Evolutionary conservation across 352 stramenopile species (phyloP).

Genomic region (Pythium oligandrum): DNA sequence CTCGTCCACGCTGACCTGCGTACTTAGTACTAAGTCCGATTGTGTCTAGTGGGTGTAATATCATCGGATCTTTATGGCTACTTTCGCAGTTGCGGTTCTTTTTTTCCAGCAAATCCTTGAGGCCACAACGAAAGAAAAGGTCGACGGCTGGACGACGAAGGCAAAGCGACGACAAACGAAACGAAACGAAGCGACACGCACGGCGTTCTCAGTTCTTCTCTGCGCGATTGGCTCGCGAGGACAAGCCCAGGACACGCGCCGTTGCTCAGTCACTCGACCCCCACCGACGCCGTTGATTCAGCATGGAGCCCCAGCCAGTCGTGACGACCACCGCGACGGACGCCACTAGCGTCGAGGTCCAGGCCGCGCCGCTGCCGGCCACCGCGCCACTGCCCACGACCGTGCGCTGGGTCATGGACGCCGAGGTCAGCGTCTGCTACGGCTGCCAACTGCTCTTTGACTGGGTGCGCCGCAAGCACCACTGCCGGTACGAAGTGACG

Average conservation of each 20-base stretch:
- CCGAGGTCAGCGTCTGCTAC: conserved; percentile 72
- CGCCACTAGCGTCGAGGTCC: neutral
- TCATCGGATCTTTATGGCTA: too few species aligned
- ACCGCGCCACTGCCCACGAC: conserved; percentile 36
- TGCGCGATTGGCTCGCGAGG: neutral
- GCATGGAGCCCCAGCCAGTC: neutral
- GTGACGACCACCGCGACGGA: conserved; percentile 7
- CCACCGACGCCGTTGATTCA: neutral
- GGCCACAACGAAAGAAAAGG: too few species aligned
- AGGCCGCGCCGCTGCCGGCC: conserved; percentile 1
- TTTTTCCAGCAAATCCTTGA: too few species aligned
- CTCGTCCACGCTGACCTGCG: too few species aligned
- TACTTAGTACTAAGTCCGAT: too few species aligned
- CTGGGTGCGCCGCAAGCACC: conserved; percentile 87
- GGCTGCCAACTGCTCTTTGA: conserved; percentile 82
- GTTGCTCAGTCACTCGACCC: neutral
- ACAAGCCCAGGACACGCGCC: neutral
- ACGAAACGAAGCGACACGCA: too few species aligned
- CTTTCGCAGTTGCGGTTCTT: too few species aligned
- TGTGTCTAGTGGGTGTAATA: too few species aligned
- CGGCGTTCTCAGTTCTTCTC: too few species aligned
- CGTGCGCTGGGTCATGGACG: conserved; percentile 80
- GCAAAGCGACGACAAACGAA: too few species aligned
- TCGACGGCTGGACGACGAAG: too few species aligned
- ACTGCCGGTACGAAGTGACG: conserved; percentile 54